Evolutionary conservation across 2,329 filamentous ascomycete species (phyloP), one percentile per base, ranked within the genome.

Genomic region (Falciphora oryzae): DNA sequence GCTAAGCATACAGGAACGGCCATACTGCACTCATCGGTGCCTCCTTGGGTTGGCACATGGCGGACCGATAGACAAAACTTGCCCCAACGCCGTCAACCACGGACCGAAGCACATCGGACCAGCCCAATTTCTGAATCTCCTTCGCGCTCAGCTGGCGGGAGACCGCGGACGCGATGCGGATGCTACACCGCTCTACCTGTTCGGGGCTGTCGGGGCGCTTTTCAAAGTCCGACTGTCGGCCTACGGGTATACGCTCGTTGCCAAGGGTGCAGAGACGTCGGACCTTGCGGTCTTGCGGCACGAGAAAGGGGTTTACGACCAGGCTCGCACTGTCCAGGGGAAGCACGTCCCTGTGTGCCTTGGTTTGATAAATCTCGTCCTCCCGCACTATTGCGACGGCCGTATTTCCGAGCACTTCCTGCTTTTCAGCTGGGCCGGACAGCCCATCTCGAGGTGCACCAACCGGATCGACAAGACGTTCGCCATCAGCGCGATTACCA

Each of bases 191-290:
- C 71, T 79, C 25, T 68, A 75, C 64, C 18, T 72, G 6, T 69
- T 68, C 8, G 72, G 75, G 1, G 56, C 71, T 8, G 32, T 70
- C 22, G 73, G 75, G 1, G 69, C 72, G 14, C 71, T 79, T 61
- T 78, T 78, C 67, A 79, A 79, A 67, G 53, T 79, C 7, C 65
- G 73, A 8, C 67, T 79, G 1, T 71, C 72, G 2, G 70, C 71
- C 1, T 63, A 74, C 44, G 72, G 75, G 58, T 79, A 79, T 60
- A 77, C 73, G 57, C 69, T 79, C 27, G 71, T 79, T 3, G 75
- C 75, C 18, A 79, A 80, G 68, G 76, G 75, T 5, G 69, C n/a
- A n/a, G n/a, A n/a, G n/a, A n/a, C n/a, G n/a, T n/a, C 78, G 22
- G 71, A 78, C 67, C 50, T 28, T 0, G 11, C 63, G 6, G 61